Conservation (phyloP, 805 yeast species). For the Tetrapisispora arboricola region DNA sequence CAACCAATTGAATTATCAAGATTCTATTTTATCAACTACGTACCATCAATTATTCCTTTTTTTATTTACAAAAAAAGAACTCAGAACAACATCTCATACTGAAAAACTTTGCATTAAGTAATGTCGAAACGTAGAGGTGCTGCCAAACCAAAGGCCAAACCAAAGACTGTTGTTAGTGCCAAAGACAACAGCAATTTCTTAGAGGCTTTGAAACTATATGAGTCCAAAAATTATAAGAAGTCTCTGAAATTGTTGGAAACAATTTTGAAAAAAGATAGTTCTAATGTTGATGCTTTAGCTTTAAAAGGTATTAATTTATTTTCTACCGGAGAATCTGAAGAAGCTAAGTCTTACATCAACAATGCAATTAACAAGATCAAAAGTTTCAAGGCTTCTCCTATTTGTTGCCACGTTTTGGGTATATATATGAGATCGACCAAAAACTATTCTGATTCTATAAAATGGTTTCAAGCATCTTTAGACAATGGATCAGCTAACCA, state of each 20-base stretch:
- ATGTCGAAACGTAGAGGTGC: slow-evolving; percentile 20
- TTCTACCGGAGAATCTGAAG: slow-evolving; percentile 47
- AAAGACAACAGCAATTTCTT: slow-evolving; percentile 72
- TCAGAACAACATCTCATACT: neutral
- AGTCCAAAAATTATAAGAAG: slow-evolving; percentile 77
- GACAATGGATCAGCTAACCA: slow-evolving; percentile 70
- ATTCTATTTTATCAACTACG: too few species aligned
- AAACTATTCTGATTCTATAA: slow-evolving; percentile 65
- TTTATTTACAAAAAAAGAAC: neutral
- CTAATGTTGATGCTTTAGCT: slow-evolving; percentile 72
- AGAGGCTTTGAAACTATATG: slow-evolving; percentile 76
- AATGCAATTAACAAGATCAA: slow-evolving; percentile 53
- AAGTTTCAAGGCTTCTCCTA: slow-evolving; percentile 39
- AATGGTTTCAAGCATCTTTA: slow-evolving; percentile 64
- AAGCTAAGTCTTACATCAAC: slow-evolving; percentile 50
- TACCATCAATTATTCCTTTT: too few species aligned
- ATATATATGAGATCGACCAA: slow-evolving; percentile 64
- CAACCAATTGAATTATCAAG: too few species aligned
- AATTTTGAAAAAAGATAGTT: slow-evolving; percentile 63
- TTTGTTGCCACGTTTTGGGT: slow-evolving; percentile 79
- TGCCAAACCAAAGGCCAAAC: slow-evolving; percentile 7
- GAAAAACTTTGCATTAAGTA: too few species aligned
- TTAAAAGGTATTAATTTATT: slow-evolving; percentile 68
- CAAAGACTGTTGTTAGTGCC: slow-evolving; percentile 17
- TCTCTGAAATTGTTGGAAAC: slow-evolving; percentile 67